These are phyloP conservation scores for Berberis thunbergii DNA, from an alignment of 164 flowering plant species.

Conservation along the genomic window DNA sequence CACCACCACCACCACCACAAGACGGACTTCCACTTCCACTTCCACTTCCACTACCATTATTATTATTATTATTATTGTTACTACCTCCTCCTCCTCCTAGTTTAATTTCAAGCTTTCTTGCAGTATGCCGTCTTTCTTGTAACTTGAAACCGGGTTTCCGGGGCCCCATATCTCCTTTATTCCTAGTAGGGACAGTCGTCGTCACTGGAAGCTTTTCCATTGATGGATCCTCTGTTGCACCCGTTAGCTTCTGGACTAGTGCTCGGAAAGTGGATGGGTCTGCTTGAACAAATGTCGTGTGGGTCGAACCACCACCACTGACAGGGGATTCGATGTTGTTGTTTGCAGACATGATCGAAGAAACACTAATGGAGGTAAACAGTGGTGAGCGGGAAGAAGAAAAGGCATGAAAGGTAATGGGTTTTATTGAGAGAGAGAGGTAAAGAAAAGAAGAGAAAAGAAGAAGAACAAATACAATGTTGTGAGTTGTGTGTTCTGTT, in stretches of 20 bases:
- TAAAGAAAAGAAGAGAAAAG: background rate
- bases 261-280: slow-evolving; percentile 54
- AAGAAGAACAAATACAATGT: background rate
- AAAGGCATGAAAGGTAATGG: background rate
- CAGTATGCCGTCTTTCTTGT: slow-evolving; percentile 40
- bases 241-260: slow-evolving; percentile 53
- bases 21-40: background rate
- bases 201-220: slow-evolving; percentile 27
- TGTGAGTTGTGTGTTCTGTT: too few relatives aligned
- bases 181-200: slow-evolving; percentile 3
- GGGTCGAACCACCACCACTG: background rate
- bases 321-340: too few relatives aligned
- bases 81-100: slow-evolving; percentile 13
- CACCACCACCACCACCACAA: background rate
- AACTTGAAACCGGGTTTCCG: slow-evolving; percentile 37
- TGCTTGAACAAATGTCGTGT: slow-evolving; percentile 62
- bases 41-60: background rate
- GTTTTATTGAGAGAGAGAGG: background rate
- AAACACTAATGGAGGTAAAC: background rate
- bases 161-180: slow-evolving; percentile 20
- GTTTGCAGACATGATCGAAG: too few relatives aligned
- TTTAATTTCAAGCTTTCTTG: slow-evolving; percentile 43
- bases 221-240: slow-evolving; percentile 29
- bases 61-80: too few relatives aligned
- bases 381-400: slow-evolving; percentile 8